Evolutionary conservation across 805 yeast genomes (phyloP), one percentile per base, ranked within the genome.

Genomic region (Saccharomycopsis javanensis): DNA sequence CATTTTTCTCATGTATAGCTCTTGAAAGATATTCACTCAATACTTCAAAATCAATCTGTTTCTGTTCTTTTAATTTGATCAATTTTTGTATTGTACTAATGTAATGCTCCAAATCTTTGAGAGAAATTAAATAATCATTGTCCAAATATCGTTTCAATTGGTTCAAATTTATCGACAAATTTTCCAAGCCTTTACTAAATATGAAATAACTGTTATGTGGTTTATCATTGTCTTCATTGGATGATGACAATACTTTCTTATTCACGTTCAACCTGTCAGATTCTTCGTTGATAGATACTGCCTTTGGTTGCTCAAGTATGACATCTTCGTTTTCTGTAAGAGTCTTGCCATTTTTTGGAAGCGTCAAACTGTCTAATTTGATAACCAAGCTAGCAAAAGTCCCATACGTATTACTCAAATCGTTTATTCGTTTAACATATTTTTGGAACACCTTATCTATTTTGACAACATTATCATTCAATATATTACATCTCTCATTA

Each of bases 21-120:
- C 88, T 86, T 45, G 77, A 75, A 57, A 90, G 72, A 70, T 92
- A 92, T 56, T 86, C 95, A 42, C 81, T 79, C 50, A 92, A 74
- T 54, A 87, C 95, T 67, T 94, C 97, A 65, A 85, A 84, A 68
- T 92, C 99, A 28, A 92, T 79, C 64, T 88, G 91, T 68, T 91
- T 91, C 67, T 89, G 90, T 66, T 92, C 98, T 62, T 92, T 89
- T 57, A 87, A 76, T 66, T 86, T 90, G 55, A 94, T 79, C 58
- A 92, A 72, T 60, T 78, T 80, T 65, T 82, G 82, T 63, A 86
- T 72, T 23, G 86, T 80, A 53, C 72, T 74, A 50, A 85, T 79
- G 64, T 86, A 94, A 70, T 88, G 91, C 61, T 92, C 89, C 70
- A 94, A 77, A 69, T 94, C 98, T 63, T 87, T 85, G 62, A 94